These are phyloP conservation scores for Colletotrichum lentis DNA, from an alignment of 2,329 filamentous ascomycete genomes.

Conservation along the genomic window DNA sequence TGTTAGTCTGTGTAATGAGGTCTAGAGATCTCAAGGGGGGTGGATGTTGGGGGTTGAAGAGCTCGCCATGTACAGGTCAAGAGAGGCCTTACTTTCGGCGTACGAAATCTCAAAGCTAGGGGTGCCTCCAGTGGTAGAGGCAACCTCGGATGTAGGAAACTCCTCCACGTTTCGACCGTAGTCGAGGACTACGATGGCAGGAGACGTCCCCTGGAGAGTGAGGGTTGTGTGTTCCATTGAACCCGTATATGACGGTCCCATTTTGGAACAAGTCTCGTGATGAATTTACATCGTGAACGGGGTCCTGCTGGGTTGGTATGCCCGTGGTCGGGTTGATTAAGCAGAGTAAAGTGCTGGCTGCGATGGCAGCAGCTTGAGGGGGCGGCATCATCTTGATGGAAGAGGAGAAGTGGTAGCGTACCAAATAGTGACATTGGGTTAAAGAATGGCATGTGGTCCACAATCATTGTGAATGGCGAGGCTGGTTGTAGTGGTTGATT, in stretches of 20 bases:
- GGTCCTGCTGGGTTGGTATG: too few relatives aligned
- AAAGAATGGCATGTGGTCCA: too few relatives aligned
- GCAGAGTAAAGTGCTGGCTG: too few relatives aligned
- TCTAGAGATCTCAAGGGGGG: not conserved
- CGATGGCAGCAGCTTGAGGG: too few relatives aligned
- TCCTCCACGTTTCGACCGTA: conserved; percentile 21
- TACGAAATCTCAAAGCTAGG: conserved; percentile 23
- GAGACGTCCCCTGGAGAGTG: not conserved
- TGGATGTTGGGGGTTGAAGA: too few relatives aligned
- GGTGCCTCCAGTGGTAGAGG: conserved; percentile 17
- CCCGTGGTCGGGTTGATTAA: too few relatives aligned
- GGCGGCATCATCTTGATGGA: too few relatives aligned
- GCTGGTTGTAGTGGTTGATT: too few relatives aligned
- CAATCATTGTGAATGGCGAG: too few relatives aligned
- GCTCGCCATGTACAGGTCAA: not conserved
- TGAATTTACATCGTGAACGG: not conserved
- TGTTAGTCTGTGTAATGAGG: not conserved
- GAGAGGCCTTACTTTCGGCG: conserved; percentile 2
- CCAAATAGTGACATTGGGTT: too few relatives aligned
- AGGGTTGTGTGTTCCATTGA: conserved; percentile 6
- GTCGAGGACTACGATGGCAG: conserved; percentile 20
- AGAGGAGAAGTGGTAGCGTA: too few relatives aligned
- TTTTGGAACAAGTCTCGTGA: not conserved
- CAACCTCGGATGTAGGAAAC: conserved; percentile 19
- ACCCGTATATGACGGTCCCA: not conserved